These are phyloP conservation scores for Podaxis sp. DNA, from an alignment of 768 basidiomycete species.

Conservation along the genomic window DNA sequence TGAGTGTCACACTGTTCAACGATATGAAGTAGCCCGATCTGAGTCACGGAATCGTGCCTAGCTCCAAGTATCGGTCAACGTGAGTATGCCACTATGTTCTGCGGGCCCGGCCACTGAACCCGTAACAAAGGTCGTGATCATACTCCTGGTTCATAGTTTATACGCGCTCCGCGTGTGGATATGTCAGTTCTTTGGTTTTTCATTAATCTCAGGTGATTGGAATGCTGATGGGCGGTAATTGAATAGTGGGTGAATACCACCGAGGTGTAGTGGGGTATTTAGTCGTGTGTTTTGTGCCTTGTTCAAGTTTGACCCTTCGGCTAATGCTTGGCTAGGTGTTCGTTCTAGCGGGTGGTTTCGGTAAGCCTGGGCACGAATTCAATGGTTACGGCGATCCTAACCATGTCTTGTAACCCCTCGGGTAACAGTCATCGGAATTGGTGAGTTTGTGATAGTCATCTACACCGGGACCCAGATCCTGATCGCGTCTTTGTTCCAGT, in stretches of 20 bases:
- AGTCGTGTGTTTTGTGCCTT: conserved; percentile 18
- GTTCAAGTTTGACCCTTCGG: neutral
- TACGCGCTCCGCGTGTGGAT: conserved; percentile 48
- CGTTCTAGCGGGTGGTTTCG: conserved; percentile 38
- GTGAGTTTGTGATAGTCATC: conserved; percentile 21
- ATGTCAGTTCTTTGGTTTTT: conserved; percentile 32
- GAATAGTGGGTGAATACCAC: conserved; percentile 27
- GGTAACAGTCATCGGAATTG: conserved; percentile 31
- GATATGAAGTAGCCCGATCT: neutral
- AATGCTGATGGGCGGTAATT: conserved; percentile 5
- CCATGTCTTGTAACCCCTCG: neutral
- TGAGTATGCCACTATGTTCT: conserved; percentile 22
- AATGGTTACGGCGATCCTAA: conserved; percentile 6
- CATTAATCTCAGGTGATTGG: conserved; percentile 26
- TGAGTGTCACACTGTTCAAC: conserved; percentile 12
- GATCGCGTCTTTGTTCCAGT: conserved; percentile 20
- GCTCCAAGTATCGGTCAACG: conserved; percentile 44
- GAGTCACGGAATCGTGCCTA: conserved; percentile 19
- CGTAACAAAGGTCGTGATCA: conserved; percentile 35
- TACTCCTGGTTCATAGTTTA: conserved; percentile 46
- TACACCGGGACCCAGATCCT: neutral
- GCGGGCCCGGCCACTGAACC: neutral
- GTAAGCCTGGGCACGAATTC: conserved; percentile 28
- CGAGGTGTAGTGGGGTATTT: conserved; percentile 26
- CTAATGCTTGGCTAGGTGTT: conserved; percentile 24